A percentile compares a stretch with the other conserved stretches of the same genome.
phyloP scores from a whole-genome alignment of 768 basidiomycete species.

The Boletus subparvulus region DNA sequence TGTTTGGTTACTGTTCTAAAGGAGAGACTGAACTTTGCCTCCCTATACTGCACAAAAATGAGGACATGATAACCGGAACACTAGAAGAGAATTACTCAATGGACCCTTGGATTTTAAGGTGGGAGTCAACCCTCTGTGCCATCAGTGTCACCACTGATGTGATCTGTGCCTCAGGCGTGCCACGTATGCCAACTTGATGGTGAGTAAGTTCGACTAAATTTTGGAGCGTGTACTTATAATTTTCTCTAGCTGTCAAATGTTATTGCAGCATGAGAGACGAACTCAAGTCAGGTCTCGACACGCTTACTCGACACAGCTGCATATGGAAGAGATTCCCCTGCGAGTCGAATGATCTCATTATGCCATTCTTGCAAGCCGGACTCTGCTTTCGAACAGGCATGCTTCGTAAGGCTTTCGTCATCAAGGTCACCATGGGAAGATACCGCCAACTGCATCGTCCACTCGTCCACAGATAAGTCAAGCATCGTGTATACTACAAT shows the following conservation, averaged over 20 bases:
- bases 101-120: neutral
- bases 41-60: neutral
- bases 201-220: neutral
- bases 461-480: neutral
- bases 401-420: neutral
- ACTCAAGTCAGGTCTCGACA: neutral
- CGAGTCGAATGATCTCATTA: too few relatives aligned
- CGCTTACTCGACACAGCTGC: too few relatives aligned
- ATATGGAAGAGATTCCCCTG: too few relatives aligned
- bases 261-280: neutral
- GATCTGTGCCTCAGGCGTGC: neutral
- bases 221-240: neutral
- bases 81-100: neutral
- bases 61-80: neutral
- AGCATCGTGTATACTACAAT: neutral
- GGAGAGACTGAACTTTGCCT: neutral
- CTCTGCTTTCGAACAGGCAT: neutral
- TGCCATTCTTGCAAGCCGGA: neutral
- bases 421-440: neutral
- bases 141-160: neutral
- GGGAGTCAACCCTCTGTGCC: neutral
- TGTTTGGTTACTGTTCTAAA: neutral
- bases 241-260: neutral
- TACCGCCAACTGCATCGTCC: too few relatives aligned
- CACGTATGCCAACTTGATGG: neutral